Conservation (phyloP, 805 yeast species). For the Peterozyma toletana region DNA sequence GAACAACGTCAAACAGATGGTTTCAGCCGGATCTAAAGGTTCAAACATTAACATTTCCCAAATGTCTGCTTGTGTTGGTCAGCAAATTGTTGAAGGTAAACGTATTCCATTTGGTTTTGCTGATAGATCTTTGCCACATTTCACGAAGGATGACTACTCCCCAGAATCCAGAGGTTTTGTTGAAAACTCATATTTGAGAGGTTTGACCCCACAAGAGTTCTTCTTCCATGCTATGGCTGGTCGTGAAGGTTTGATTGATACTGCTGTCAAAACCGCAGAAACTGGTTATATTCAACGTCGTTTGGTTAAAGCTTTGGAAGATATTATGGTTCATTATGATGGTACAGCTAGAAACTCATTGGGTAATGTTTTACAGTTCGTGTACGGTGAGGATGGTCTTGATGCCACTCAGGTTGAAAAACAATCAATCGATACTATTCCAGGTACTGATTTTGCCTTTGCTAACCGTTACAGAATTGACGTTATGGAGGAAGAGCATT, state of each 20-base stretch:
- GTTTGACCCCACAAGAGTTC: constrained; percentile 97
- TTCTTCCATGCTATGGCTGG: constrained; percentile 99
- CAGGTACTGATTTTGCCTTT: constrained; percentile 82
- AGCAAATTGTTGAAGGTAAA: constrained; percentile 98
- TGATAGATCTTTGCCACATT: constrained; percentile 95
- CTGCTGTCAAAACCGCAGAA: constrained; percentile 99
- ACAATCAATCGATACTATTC: constrained; percentile 91
- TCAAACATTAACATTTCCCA: constrained; percentile 97
- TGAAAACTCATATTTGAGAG: constrained; percentile 94
- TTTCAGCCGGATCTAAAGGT: constrained; percentile 98
- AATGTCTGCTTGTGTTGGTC: constrained; percentile 99
- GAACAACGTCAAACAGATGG: constrained; percentile 98
- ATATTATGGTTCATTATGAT: constrained; percentile 96
- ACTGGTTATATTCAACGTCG: constrained; percentile 99
- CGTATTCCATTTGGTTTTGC: constrained; percentile 97
- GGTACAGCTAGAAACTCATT: constrained; percentile 97
- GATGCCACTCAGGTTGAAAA: constrained; percentile 98
- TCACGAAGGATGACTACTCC: constrained; percentile 96
- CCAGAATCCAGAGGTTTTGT: constrained; percentile 98
- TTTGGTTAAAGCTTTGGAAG: constrained; percentile 92
- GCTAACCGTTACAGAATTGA: constrained; percentile 83
- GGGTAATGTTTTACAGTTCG: constrained; percentile 93
- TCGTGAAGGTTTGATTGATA: constrained; percentile 98
- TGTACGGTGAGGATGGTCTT: constrained; percentile 98
- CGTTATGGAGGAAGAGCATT: constrained; percentile 60